Base-by-base conservation (phyloP, 805 yeast species). In the Metschnikowia koreensis region DNA sequence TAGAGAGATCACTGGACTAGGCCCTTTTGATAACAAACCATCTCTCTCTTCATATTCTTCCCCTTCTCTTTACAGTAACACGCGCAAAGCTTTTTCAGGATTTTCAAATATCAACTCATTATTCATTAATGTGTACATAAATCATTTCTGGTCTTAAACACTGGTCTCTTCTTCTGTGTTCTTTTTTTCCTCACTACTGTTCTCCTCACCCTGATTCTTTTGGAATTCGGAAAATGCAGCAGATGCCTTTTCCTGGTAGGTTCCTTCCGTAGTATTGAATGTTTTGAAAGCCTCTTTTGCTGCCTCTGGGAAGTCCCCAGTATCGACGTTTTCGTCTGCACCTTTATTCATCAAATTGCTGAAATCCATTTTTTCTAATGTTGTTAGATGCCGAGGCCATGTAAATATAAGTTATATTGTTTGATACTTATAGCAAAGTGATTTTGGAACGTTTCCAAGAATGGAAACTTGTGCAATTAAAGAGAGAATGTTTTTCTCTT, bases 231-330 rank as follows among this genome's bases (percentile, higher is more conserved):
- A 49, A 64, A 64, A 72, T 40, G 68, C 71, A 47, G 67, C 65
- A 60, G 69, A 63, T 52, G 76, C 77, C 61, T 70, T 67, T 55
- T 66, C 70, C 22, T 60, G 44, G 62, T 59, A 58, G 27, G 66
- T 42, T 9, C 66, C 66, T 16, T 64, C 71, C 34, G 67, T 60
- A 50, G 58, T 60, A 63, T 57, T 56, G 68, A 62, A 72, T 45
- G 66, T 64, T 33, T 56, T 52, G 68, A 65, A 71, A 38, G 70
- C 76, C 26, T 62, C 66, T 60, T 73, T 61, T 44, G 74, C 75
- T 37, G 70, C 75, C 48, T 66, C 66, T 31, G 57, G 47, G 49
- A 63, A 60, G 12, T 61, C 61, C 36, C 56, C 56, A 58, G 59
- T 41, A 60, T 61, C 64, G 38, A 52, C 37, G 50, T 60, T 59